Evolutionary conservation across 1,284 basidiomycete species (phyloP), one percentile per base, ranked within the genome.

Genomic region (Puccinia polysora): DNA sequence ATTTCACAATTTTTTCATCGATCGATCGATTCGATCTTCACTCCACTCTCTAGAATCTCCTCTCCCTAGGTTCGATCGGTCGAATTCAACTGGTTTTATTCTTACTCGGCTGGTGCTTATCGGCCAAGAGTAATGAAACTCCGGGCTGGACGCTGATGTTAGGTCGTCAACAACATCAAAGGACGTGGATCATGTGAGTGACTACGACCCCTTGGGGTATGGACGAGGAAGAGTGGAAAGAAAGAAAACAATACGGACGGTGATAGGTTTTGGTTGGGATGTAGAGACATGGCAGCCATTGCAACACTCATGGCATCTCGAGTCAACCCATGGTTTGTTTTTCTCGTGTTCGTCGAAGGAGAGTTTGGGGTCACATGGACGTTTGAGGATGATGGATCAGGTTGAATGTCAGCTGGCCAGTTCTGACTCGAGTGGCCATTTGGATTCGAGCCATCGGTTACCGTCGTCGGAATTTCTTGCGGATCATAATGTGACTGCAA

Each of bases 251-350:
- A 25, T 10, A 50, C 45, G 32, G 40, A 63, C 60, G 20, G 18
- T 2, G 60, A 50, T 25, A 63, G n/a, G n/a, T n/a, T 60, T 34
- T 70, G 45, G 32, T 38, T 38, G 38, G 56, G 30, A 28, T 70
- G 14, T 25, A 70, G n/a, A 52, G 67, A 47, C 67, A 70, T 70
- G 4, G 58, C 67, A 1, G 67, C 67, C 56, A 70, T 52, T 7
- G 67, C 67, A 1, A 70, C 47, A 6, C 56, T 40, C n/a, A 59
- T 15, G 40, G 47, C 47, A 25, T 70, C 55, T 34, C 36, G 28
- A 20, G 56, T 59, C 20, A 59, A 30, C 15, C 58, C 47, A 7
- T 18, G 49, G 25, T 40, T 34, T 40, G 18, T 14, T 60, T 20
- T n/a, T 36, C 40, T 38, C 36, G 58, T 36, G 20, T 23, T 1